Evolutionary conservation across 257 asterid species (phyloP).

Genomic region (Orobanche coerulescens): DNA sequence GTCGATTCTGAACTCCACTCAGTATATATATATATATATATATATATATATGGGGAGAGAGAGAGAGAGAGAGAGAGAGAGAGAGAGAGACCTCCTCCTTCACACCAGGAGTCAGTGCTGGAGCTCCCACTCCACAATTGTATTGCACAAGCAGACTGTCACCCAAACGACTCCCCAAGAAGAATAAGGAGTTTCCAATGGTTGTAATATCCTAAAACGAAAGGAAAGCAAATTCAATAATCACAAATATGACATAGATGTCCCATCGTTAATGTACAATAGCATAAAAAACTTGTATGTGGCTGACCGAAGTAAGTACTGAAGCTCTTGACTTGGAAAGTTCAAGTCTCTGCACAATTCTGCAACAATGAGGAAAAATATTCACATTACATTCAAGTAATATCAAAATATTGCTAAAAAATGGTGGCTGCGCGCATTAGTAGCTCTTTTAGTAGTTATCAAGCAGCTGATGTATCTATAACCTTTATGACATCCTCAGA

Average conservation of each 20-base stretch:
- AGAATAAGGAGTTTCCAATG: constrained; percentile 77
- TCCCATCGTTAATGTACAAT: constrained; percentile 14
- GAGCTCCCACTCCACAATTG: constrained; percentile 63
- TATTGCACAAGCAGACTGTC: constrained; percentile 96
- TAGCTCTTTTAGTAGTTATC: constrained; percentile 1
- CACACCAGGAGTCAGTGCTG: constrained; percentile 50
- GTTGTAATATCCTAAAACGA: constrained; percentile 64
- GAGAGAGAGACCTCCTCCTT: constrained; percentile 99
- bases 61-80: no score
- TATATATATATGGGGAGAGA: no score
- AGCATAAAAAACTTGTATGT: constrained; percentile 24
- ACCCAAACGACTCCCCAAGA: constrained; percentile 95
- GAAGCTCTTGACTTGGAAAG: constrained; percentile 97
- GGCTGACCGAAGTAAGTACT: constrained; percentile 85
- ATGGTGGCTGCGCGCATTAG: background rate
- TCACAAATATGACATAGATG: background rate
- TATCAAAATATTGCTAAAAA: constrained; percentile 3
- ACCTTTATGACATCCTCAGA: no score
- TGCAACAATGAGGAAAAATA: constrained; percentile 30
- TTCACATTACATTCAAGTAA: constrained; percentile 1
- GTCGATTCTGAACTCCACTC: background rate
- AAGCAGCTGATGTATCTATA: background rate
- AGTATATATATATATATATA: no score
- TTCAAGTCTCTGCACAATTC: constrained; percentile 90
- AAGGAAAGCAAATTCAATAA: constrained; percentile 13